Evolutionary conservation across 2,329 filamentous ascomycete genomes (phyloP), one percentile per base, ranked within the genome.

Genomic region (Tolypocladium album): DNA sequence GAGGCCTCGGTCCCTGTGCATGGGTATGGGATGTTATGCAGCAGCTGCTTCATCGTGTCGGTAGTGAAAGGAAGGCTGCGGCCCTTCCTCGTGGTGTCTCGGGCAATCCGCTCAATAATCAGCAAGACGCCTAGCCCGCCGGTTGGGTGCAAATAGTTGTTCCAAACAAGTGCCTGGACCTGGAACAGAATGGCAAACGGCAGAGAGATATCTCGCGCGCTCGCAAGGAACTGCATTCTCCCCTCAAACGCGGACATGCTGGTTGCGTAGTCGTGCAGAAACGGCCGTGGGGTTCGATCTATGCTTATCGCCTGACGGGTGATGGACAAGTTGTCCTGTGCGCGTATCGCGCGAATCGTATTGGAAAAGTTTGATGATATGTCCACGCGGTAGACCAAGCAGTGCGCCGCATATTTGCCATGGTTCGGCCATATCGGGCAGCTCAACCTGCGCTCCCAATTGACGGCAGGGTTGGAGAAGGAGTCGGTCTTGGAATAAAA

Each of bases 141-240:
- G 0, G 67, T 65, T 0, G 88, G 87, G 15, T 83, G 75, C 1
- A 91, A 75, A 59, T 81, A 84, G 27, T 82, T 83, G 64, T 88
- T 88, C 65, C 79, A 77, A 0, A 85, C 83, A 6, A 92, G 72
- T 20, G 79, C 80, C 57, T 88, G 80, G 6, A 89, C 73, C 64
- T 89, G 86, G 65, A 85, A 88, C 7, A 83, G 75, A 1, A 86
- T 67, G 0, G 72, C 68, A 63, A 85, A 89, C 1, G 6, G 82
- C 73, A 60, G 34, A 12, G 83, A 65, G 1, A 63, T 58, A 3
- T 39, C 58, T 55, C 64, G 60, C 34, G 61, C 42, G 53, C 31
- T 69, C 59, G 55, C 62, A 1, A 59, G 43, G 8, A 70, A 69
- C 1, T 65, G 57, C 20, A 71, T 64, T 9, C 68, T 69, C 8